A percentile compares a stretch with the other conserved stretches of the same genome.
Evolutionary conservation across 805 yeast genomes (phyloP).

Genomic region (Cyberlindnera xishuangbannaensis): DNA sequence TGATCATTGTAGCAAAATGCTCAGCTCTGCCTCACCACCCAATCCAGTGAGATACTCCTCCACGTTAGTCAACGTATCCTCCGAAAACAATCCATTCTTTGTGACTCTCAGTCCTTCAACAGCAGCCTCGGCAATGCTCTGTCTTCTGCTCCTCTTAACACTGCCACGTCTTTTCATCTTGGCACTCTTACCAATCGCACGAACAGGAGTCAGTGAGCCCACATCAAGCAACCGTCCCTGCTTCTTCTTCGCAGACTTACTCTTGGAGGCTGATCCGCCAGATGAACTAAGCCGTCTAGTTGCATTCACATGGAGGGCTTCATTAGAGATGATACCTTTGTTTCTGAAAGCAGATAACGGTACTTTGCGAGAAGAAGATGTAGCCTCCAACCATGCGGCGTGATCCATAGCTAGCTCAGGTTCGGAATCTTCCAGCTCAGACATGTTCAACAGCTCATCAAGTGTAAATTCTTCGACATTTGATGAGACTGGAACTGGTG

Average conservation of each 20-base stretch:
- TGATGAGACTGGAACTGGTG: too few relatives aligned
- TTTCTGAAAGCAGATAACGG: constrained; percentile 91
- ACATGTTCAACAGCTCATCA: constrained; percentile 83
- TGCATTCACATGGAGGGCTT: constrained; percentile 24
- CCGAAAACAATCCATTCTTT: constrained; percentile 71
- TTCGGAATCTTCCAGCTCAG: constrained; percentile 76
- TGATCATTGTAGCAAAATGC: constrained; percentile 28
- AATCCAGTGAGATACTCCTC: constrained; percentile 60
- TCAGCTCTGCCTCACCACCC: constrained; percentile 37
- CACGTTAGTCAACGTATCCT: constrained; percentile 65
- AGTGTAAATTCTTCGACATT: constrained; percentile 43
- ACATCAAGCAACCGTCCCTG: constrained; percentile 7
- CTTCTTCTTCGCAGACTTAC: constrained; percentile 9
- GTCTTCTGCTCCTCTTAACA: constrained; percentile 51
- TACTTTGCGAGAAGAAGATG: constrained; percentile 45
- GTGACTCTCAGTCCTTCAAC: constrained; percentile 73
- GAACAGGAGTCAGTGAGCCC: constrained; percentile 17
- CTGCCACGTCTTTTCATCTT: constrained; percentile 12
- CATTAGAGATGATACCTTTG: constrained; percentile 45
- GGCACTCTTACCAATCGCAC: constrained; percentile 10
- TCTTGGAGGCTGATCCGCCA: constrained; percentile 17
- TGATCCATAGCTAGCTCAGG: constrained; percentile 42
- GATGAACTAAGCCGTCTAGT: too few relatives aligned
- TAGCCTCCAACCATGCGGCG: constrained; percentile 28
- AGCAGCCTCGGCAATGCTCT: constrained; percentile 68